Evolutionary conservation across 139 green algal genomes (phyloP), one percentile per base, ranked within the genome.

Genomic region (Yamagishiella unicocca): DNA sequence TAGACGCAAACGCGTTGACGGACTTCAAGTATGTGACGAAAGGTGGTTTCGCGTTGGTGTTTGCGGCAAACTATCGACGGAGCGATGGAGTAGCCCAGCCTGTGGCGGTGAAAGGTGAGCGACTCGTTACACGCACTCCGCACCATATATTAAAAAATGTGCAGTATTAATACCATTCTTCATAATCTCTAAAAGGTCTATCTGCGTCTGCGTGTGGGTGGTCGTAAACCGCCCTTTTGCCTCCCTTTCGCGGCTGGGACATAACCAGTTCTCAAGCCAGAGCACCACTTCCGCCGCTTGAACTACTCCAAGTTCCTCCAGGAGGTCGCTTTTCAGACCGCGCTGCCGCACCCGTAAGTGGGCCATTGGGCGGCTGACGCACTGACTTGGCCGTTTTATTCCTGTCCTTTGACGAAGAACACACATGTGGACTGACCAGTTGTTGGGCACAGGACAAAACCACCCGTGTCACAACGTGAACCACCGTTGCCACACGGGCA

Each of bases 231-330:
- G 50, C 37, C 67, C 70, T 37, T 58, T 54, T 1, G 21, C 5
- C 37, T 78, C 54, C 31, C 33, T 24, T 33, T 40, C n/a, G n/a
- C n/a, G 50, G 12, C 50, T 58, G 50, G 14, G 50, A 78, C 37
- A 12, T 35, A 31, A 19, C 29, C 72, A 80, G 82, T 87, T 0
- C 46, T 87, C 0, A 87, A 87, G 33, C 82, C 82, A 12, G 82
- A 80, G 25, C 43, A 72, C 35, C 82, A 87, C 29, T 71, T 81
- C 27, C 14, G 12, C 24, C 33, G 46, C 1, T 2, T 10, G 2
- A 72, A 33, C 68, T 87, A 87, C 45, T 12, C 3, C 46, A 87
- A 87, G 50, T 87, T 87, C 64, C 45, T 87, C 25, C 82, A 87
- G 50, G 82, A 87, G 67, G 82, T 87, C 40, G 50, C 82, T 45